These are phyloP conservation scores for Echium plantagineum DNA, from an alignment of 257 asterid genomes.

Conservation along the genomic window DNA sequence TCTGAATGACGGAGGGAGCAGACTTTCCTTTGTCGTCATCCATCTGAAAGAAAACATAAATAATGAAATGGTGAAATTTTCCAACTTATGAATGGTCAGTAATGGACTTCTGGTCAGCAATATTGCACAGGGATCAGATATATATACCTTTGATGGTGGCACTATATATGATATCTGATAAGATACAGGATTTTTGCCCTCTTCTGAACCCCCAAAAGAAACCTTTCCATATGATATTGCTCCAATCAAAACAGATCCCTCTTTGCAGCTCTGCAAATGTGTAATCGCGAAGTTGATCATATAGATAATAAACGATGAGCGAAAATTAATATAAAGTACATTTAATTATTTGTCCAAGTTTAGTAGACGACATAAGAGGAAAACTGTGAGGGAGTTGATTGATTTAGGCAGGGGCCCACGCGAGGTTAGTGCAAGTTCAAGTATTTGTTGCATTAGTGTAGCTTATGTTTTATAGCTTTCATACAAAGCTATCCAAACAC, in stretches of 20 bases:
- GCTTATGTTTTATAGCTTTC: background rate
- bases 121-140: background rate
- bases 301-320: background rate
- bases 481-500: background rate
- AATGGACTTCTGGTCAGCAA: background rate
- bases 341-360: background rate
- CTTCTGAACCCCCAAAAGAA: constrained; percentile 40
- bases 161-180: constrained; percentile 58
- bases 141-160: constrained; percentile 70
- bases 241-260: constrained; percentile 82
- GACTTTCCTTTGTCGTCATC: constrained; percentile 68
- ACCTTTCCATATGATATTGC: constrained; percentile 72
- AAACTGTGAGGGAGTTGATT: background rate
- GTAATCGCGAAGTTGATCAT: constrained; percentile 6
- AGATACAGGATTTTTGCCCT: constrained; percentile 51
- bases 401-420: background rate
- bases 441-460: background rate
- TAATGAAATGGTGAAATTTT: constrained; percentile 10
- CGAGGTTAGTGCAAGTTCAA: background rate
- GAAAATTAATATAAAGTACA: background rate
- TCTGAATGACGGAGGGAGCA: constrained; percentile 42
- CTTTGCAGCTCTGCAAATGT: constrained; percentile 53
- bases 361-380: background rate
- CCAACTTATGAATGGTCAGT: background rate
- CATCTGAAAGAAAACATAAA: constrained; percentile 27